Base-by-base conservation (phyloP, 129 eudicot genomes). In the Ambrosia artemisiifolia region DNA sequence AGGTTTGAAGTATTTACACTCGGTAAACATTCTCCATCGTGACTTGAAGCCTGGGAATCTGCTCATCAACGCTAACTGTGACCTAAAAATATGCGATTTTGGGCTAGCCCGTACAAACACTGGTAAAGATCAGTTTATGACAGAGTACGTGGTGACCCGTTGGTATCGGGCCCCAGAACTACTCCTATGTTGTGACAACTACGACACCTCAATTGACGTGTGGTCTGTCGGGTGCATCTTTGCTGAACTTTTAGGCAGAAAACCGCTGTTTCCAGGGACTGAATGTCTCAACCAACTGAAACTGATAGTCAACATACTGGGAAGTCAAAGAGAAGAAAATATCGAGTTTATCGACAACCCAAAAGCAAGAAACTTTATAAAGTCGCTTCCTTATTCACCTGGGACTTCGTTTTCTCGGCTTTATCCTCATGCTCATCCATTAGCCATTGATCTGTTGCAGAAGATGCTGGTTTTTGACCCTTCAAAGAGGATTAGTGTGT, bases 161-260 rank as follows among this genome's bases (percentile, higher is more conserved):
- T 87, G 93, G 93, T 87, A 87, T 55, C 65, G 93, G 55, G 92
- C 96, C 75, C 96, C 96, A 5, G 96, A 90, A 67, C 91, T 90
- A 18, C 94, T 90, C 54, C 82, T 90, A 67, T 90, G 90, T 35
- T 90, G 96, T 28, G 96, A 90, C 81, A 87, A 87, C 77, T 90
- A 90, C 36, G 91, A 86, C 11, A 90, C 91, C 20, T 82, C 94
- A 5, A 90, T 90, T 18, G 96, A 90, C 16, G 85, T 90, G 14
- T 90, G 96, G 96, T 90, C 96, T n/a, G 96, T 90, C 4, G 96
- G 96, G 16, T 87, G 96, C 66, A 90, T 90, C 47, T 90, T 90
- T 64, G 94, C 94, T 33, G 96, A 90, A 70, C 93, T 90, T 69
- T 85, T 90, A 12, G 96, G 96, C 24, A 63, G 96, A 13, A 90